These are phyloP conservation scores for Corylus americana DNA, from an alignment of 306 rosid genomes.

Conservation along the genomic window DNA sequence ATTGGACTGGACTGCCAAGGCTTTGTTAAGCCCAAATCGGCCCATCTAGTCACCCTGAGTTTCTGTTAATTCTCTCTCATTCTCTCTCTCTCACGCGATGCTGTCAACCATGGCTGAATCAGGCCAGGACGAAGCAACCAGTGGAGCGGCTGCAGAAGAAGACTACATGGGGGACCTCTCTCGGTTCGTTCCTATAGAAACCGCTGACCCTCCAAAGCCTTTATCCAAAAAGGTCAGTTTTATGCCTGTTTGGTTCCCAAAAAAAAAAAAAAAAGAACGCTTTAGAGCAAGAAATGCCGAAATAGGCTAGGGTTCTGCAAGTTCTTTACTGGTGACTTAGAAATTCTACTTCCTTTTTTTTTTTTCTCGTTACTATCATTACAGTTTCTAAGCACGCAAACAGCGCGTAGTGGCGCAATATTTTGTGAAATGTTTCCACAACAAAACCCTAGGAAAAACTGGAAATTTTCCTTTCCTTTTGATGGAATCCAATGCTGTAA, in stretches of 20 bases:
- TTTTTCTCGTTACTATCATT: not conserved
- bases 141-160: slow-evolving; percentile 37
- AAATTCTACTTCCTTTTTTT: not conserved
- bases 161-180: slow-evolving; percentile 92
- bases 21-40: not conserved
- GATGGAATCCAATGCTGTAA: not conserved
- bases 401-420: too few relatives aligned
- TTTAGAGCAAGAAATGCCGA: not conserved
- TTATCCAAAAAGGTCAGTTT: slow-evolving; percentile 42
- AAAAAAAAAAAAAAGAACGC: not conserved
- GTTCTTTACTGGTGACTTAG: not conserved
- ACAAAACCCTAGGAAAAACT: not conserved
- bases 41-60: not conserved
- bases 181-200: slow-evolving; percentile 55
- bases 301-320: not conserved
- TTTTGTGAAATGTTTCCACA: not conserved
- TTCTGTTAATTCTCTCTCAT: not conserved
- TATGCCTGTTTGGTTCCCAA: slow-evolving; percentile 9
- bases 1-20: not conserved
- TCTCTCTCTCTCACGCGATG: not conserved
- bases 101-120: slow-evolving; percentile 59
- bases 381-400: not conserved
- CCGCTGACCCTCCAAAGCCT: slow-evolving; percentile 37
- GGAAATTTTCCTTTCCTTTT: not conserved
- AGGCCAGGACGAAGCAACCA: slow-evolving; percentile 16